Percentiles rank a stretch among this genome's conserved stretches.
These are phyloP conservation scores for Terfezia claveryi DNA, from an alignment of 495 filamentous ascomycete species.

Conservation along the genomic window DNA sequence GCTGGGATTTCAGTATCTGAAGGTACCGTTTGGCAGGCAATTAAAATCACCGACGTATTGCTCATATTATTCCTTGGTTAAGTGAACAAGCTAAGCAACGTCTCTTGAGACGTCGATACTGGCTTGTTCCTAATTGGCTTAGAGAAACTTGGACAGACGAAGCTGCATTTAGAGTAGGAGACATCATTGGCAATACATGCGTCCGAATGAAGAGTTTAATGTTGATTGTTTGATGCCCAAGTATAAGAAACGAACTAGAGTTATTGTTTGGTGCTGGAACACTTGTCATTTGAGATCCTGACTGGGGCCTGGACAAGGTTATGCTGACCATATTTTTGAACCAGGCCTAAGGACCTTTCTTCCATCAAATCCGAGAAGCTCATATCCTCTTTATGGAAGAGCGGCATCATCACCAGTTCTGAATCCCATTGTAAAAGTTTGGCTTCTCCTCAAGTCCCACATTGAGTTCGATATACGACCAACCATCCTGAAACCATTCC, in stretches of 20 bases:
- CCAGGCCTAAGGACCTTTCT: neutral
- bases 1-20: neutral
- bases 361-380: neutral
- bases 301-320: neutral
- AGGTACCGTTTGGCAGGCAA: neutral
- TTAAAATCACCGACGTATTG: slow-evolving; percentile 2
- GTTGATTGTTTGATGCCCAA: slow-evolving; percentile 1
- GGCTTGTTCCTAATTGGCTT: neutral
- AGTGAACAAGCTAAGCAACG: neutral
- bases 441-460: neutral
- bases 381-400: neutral
- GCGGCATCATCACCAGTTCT: neutral
- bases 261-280: slow-evolving; percentile 1
- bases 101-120: too few species aligned
- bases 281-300: neutral
- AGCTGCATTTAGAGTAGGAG: neutral
- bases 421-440: slow-evolving; percentile 2
- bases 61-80: neutral
- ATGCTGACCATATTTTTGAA: neutral
- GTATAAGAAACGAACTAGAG: neutral
- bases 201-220: neutral
- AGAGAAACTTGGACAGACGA: slow-evolving; percentile 1
- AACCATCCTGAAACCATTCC: neutral
- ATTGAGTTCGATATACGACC: neutral
- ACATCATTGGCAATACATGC: neutral